Conservation (phyloP, 1,284 basidiomycete genomes). For the Lignosus rhinocerotis region DNA sequence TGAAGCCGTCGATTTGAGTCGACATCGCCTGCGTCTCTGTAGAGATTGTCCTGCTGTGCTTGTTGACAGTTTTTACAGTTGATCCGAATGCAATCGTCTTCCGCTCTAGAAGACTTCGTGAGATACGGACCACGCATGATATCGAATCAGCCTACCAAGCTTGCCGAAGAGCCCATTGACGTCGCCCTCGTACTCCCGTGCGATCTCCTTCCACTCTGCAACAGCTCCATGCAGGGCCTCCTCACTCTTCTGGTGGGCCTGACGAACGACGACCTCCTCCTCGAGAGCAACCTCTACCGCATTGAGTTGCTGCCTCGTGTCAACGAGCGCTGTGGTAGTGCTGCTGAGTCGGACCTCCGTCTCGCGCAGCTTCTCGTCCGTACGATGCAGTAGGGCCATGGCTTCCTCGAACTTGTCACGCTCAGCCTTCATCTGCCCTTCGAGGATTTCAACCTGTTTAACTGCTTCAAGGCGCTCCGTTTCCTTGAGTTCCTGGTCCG, state of each 20-base stretch:
- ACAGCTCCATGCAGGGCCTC: constrained; percentile 72
- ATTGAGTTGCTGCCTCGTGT: constrained; percentile 56
- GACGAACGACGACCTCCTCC: constrained; percentile 76
- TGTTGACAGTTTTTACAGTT: constrained; percentile 67
- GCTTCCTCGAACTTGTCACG: constrained; percentile 90
- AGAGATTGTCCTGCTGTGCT: constrained; percentile 61
- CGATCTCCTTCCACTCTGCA: constrained; percentile 62
- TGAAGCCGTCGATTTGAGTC: constrained; percentile 62
- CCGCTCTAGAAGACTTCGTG: constrained; percentile 55
- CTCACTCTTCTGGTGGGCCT: constrained; percentile 81
- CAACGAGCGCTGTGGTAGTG: constrained; percentile 54
- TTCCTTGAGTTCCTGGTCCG: constrained; percentile 73
- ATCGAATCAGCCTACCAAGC: constrained; percentile 57
- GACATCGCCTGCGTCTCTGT: constrained; percentile 54
- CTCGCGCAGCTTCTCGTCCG: constrained; percentile 72
- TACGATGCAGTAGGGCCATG: constrained; percentile 72
- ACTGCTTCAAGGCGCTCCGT: constrained; percentile 81
- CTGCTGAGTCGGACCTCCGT: constrained; percentile 61
- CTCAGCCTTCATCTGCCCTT: constrained; percentile 77
- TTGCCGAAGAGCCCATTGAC: constrained; percentile 80
- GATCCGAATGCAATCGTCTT: constrained; percentile 66
- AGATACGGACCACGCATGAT: constrained; percentile 1
- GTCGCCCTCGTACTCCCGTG: constrained; percentile 71
- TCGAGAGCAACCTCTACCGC: constrained; percentile 59
- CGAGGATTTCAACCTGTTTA: constrained; percentile 81